A percentile compares a stretch with the other conserved stretches of the same genome.
phyloP scores from a whole-genome alignment of 129 eudicot genomes.

The Centaurea solstitialis region DNA sequence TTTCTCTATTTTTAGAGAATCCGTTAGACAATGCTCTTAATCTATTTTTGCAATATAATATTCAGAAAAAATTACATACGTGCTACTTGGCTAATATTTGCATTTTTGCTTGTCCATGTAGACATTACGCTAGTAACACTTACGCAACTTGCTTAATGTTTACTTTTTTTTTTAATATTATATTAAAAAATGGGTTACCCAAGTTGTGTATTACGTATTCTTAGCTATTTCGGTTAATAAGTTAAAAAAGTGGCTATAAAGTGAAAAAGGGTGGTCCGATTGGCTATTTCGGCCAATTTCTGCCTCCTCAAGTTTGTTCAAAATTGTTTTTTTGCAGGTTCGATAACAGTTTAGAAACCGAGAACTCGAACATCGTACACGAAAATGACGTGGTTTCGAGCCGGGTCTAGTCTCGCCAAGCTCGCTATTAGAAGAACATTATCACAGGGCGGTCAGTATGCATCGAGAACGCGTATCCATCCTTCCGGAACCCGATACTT shows the following conservation, averaged over 20 bases:
- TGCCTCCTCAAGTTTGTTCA: no score
- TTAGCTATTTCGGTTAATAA: neutral
- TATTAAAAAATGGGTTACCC: neutral
- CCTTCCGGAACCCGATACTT: constrained; percentile 42
- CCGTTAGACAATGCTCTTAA: no score
- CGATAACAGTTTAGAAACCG: neutral
- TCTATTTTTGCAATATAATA: no score
- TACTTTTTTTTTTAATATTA: no score
- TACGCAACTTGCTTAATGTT: neutral
- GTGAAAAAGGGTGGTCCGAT: neutral
- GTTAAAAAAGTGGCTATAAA: neutral
- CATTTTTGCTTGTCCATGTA: no score
- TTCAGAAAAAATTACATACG: no score
- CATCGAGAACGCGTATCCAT: constrained; percentile 36
- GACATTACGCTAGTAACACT: no score
- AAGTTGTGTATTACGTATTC: neutral
- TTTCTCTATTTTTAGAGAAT: no score
- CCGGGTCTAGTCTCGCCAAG: constrained; percentile 75
- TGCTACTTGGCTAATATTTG: no score
- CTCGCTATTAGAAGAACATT: constrained; percentile 59
- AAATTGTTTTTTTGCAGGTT: constrained; percentile 7
- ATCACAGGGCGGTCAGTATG: constrained; percentile 54
- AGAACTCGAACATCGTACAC: neutral
- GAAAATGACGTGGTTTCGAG: constrained; percentile 86
- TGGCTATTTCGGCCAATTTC: neutral